Percentiles rank a stretch among this genome's conserved stretches.
Conservation (phyloP, 495 filamentous ascomycete genomes). For the Pyronema domesticum region DNA sequence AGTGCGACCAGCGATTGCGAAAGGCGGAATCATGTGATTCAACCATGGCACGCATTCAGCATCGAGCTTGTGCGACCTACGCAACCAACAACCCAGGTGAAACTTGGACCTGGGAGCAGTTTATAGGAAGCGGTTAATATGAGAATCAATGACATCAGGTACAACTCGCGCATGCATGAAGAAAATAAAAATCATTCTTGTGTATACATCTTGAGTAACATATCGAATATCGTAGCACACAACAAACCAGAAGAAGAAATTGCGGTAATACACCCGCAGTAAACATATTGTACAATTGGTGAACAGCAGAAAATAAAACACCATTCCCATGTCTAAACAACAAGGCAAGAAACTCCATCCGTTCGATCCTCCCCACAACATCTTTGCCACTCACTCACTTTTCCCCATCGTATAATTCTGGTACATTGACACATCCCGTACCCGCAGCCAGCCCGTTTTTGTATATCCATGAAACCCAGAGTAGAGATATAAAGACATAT, state of each 20-base stretch:
- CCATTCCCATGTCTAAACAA: neutral
- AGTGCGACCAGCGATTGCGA: too few species aligned
- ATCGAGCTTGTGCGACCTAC: too few species aligned
- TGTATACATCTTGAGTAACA: too few species aligned
- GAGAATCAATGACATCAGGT: too few species aligned
- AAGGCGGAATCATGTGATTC: too few species aligned
- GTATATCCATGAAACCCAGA: neutral
- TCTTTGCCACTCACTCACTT: neutral
- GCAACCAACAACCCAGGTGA: too few species aligned
- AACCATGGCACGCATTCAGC: too few species aligned
- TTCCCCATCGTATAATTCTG: neutral
- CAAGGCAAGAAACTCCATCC: neutral
- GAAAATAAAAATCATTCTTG: too few species aligned
- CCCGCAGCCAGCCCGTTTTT: constrained; percentile 1
- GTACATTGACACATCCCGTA: neutral
- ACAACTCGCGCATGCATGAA: too few species aligned
- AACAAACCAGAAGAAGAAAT: neutral
- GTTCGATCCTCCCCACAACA: neutral
- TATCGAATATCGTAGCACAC: neutral
- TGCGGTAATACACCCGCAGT: neutral
- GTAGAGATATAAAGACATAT: neutral
- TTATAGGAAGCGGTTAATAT: too few species aligned
- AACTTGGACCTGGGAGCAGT: too few species aligned
- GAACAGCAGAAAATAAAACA: neutral
- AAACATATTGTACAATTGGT: neutral